Evolutionary conservation across 2,329 filamentous ascomycete species (phyloP).

Genomic region (Ophiostoma fasciatum): DNA sequence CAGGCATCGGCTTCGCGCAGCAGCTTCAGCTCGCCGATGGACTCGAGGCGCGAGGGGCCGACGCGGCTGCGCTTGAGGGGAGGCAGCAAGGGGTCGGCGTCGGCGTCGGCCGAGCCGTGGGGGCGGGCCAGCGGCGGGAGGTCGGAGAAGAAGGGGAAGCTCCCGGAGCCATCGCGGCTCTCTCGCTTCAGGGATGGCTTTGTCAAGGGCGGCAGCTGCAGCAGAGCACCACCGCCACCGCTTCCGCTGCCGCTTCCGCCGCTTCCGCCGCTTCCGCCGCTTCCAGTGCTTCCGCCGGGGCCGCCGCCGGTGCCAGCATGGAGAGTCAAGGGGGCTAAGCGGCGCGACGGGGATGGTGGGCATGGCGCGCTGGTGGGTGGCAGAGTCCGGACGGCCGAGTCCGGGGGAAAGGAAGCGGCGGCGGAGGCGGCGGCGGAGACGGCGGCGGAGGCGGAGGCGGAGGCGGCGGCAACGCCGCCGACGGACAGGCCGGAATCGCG

Average conservation of each 20-base stretch:
- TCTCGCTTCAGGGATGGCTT: slow-evolving; percentile 22
- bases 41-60: slow-evolving; percentile 37
- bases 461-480: too few species aligned
- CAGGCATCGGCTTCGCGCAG: slow-evolving; percentile 32
- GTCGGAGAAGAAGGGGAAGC: slow-evolving; percentile 27
- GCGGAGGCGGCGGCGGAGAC: too few species aligned
- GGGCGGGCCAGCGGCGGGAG: slow-evolving; percentile 17
- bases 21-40: slow-evolving; percentile 40
- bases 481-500: slow-evolving; percentile 31
- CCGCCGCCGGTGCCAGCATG: slow-evolving; percentile 15
- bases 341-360: slow-evolving; percentile 24
- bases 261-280: too few species aligned
- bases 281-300: too few species aligned
- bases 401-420: not conserved
- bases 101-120: slow-evolving; percentile 29
- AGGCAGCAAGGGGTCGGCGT: slow-evolving; percentile 36
- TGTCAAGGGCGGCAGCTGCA: slow-evolving; percentile 22
- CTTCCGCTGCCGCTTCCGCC: too few species aligned
- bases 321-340: slow-evolving; percentile 18
- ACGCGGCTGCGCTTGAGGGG: slow-evolving; percentile 38
- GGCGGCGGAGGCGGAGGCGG: too few species aligned
- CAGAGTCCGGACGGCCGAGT: not conserved
- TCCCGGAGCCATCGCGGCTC: slow-evolving; percentile 25
- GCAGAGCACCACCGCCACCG: too few species aligned
- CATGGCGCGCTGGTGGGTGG: slow-evolving; percentile 19